These are phyloP conservation scores for Solanum chaucha DNA, from an alignment of 257 asterid species.

Conservation along the genomic window DNA sequence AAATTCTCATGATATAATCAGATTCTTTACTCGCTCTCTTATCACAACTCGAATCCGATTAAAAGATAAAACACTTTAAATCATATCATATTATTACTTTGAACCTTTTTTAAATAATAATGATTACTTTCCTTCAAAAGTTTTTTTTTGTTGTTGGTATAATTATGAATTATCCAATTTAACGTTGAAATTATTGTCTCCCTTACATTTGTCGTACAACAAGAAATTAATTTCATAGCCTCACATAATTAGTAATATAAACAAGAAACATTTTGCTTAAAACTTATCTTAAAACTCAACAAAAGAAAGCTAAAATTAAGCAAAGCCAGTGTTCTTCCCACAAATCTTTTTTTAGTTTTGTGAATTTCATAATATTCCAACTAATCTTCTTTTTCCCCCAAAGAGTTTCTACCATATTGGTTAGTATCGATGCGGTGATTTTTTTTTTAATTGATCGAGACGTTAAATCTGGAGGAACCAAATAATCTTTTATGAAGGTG, in stretches of 20 bases:
- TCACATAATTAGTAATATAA: not conserved
- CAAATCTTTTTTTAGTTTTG: not conserved
- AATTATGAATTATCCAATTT: not conserved
- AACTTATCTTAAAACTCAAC: not conserved
- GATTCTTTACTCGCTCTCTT: not conserved
- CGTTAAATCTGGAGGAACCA: not conserved
- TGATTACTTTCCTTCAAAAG: not conserved
- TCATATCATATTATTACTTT: not conserved
- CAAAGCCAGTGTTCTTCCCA: not conserved
- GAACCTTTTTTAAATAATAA: not conserved
- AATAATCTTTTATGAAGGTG: not conserved
- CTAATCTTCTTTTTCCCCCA: not conserved
- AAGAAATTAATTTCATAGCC: not conserved
- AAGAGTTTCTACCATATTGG: not conserved
- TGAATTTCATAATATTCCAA: not conserved
- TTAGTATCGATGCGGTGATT: no score
- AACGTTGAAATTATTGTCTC: not conserved
- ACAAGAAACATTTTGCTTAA: not conserved
- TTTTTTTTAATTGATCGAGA: not conserved
- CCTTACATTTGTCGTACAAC: not conserved
- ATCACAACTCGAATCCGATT: not conserved
- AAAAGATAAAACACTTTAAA: not conserved
- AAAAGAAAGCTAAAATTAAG: not conserved
- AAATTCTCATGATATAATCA: not conserved
- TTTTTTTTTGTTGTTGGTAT: not conserved